Conservation (phyloP, 164 flowering plant species). For the Vitis labrusca region DNA sequence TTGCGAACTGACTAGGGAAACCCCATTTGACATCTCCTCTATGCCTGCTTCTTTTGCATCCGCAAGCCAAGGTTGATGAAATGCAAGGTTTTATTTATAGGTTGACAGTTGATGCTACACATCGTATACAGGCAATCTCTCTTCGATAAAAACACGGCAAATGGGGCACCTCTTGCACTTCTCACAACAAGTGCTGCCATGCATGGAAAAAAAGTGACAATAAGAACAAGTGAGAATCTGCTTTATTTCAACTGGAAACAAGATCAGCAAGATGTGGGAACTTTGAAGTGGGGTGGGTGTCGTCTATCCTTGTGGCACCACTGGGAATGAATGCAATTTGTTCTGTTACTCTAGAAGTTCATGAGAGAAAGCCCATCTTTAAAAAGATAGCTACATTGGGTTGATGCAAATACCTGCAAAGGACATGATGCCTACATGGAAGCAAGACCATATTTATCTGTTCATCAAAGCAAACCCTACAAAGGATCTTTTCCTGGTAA, state of each 20-base stretch:
- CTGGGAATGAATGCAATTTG: too few species aligned
- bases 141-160: conserved; percentile 71
- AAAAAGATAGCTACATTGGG: background rate
- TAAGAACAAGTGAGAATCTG: too few species aligned
- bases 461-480: conserved; percentile 47
- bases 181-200: conserved; percentile 64
- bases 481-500: conserved; percentile 42
- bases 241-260: background rate
- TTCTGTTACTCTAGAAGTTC: background rate
- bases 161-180: conserved; percentile 85
- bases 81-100: background rate
- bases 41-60: conserved; percentile 16
- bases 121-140: conserved; percentile 74
- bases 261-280: background rate
- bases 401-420: conserved; percentile 38
- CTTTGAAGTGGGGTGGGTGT: too few species aligned
- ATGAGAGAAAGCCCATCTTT: background rate
- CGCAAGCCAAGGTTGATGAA: conserved; percentile 10
- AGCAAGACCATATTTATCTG: conserved; percentile 39
- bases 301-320: too few species aligned
- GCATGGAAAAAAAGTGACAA: background rate
- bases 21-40: conserved; percentile 5
- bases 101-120: conserved; percentile 41
- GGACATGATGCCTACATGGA: conserved; percentile 45
- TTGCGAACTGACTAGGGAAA: background rate